Percentiles rank a stretch among this genome's conserved stretches.
Evolutionary conservation across 192 early-diverging fungal genomes (phyloP).

Genomic region (Dissophora globulifera): DNA sequence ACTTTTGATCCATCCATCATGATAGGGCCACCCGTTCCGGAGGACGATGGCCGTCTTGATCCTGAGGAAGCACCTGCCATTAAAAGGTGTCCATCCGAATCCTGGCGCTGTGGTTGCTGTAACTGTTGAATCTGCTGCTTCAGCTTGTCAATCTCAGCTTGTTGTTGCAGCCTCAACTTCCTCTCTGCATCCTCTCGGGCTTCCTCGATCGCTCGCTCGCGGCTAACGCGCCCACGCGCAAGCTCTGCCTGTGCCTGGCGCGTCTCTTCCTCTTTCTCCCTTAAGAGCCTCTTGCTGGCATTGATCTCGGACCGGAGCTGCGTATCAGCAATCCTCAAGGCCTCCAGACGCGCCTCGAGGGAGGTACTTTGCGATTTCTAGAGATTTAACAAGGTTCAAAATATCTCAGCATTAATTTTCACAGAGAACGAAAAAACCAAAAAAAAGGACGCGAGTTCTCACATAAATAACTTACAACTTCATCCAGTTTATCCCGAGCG

Average conservation of each 20-base stretch:
- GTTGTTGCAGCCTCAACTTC: conserved; percentile 28
- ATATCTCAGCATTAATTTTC: too few species aligned
- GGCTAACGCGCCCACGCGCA: conserved; percentile 20
- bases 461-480: conserved; percentile 7
- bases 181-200: conserved; percentile 41
- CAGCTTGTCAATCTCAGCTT: conserved; percentile 27
- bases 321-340: conserved; percentile 32
- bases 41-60: conserved; percentile 1
- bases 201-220: conserved; percentile 35
- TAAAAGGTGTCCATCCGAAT: background rate
- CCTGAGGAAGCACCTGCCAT: background rate
- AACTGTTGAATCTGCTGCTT: conserved; percentile 35
- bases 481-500: conserved; percentile 26
- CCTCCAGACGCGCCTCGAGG: conserved; percentile 36
- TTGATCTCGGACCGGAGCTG: conserved; percentile 40
- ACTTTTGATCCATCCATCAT: background rate
- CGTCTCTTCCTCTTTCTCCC: conserved; percentile 35
- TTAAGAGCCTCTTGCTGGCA: conserved; percentile 11
- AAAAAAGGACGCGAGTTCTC: too few species aligned
- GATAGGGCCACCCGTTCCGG: background rate
- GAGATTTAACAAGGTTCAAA: too few species aligned
- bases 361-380: conserved; percentile 37
- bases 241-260: conserved; percentile 41
- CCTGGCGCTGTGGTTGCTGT: conserved; percentile 22
- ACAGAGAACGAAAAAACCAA: background rate